Percentiles rank a stretch among this genome's conserved stretches.
phyloP scores from a whole-genome alignment of 192 early-diverging fungal species.

The Backusella australiensis region DNA sequence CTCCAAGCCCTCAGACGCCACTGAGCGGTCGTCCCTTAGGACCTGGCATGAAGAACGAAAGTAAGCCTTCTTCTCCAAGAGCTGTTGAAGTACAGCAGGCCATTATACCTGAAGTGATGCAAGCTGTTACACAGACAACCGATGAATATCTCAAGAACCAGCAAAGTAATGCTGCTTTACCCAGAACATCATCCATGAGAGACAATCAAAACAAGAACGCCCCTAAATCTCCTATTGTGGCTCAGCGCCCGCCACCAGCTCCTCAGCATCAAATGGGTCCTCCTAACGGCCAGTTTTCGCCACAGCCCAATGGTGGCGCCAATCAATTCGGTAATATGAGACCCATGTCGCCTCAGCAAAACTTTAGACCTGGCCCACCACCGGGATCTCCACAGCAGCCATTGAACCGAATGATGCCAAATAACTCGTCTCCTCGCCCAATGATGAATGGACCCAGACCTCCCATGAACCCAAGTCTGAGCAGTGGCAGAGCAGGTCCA shows the following conservation, averaged over 20 bases:
- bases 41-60: constrained; percentile 5
- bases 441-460: not conserved
- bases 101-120: constrained; percentile 30
- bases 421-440: not conserved
- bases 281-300: not conserved
- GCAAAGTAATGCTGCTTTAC: constrained; percentile 2
- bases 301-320: not conserved
- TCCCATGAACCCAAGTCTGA: not conserved
- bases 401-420: not conserved
- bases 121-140: constrained; percentile 24
- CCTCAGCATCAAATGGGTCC: not conserved
- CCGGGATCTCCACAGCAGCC: not conserved
- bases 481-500: not conserved
- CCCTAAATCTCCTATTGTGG: not conserved
- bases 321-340: not conserved
- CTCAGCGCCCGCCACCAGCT: not conserved
- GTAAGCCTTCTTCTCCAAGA: constrained; percentile 21
- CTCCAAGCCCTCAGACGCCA: not conserved
- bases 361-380: not conserved
- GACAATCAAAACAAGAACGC: not conserved
- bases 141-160: constrained; percentile 7
- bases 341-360: not conserved
- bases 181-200: constrained; percentile 15
- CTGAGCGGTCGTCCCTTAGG: not conserved
- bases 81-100: constrained; percentile 26